Conservation (phyloP, 768 basidiomycete genomes). For the Kwoniella sp. region DNA sequence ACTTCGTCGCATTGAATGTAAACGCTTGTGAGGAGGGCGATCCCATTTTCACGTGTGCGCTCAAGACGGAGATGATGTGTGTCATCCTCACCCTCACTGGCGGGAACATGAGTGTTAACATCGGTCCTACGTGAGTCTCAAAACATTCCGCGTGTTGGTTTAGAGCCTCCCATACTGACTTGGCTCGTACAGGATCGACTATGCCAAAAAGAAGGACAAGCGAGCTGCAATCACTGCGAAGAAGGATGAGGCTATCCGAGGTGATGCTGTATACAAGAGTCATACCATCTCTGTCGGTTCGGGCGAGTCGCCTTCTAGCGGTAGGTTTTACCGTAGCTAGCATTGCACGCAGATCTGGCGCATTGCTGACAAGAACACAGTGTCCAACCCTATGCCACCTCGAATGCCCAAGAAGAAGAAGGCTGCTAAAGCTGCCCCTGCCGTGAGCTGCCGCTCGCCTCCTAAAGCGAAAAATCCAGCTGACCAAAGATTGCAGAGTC, state of each 20-base stretch:
- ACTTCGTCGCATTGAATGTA: constrained; percentile 86
- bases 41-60: constrained; percentile 82
- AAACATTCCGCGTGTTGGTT: constrained; percentile 5
- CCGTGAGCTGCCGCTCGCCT: constrained; percentile 19
- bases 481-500: constrained; percentile 23
- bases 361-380: constrained; percentile 18
- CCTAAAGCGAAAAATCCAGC: background rate
- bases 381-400: constrained; percentile 80
- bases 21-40: constrained; percentile 87
- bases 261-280: constrained; percentile 88
- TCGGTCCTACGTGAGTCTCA: constrained; percentile 73
- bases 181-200: constrained; percentile 66
- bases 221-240: constrained; percentile 78
- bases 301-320: constrained; percentile 79
- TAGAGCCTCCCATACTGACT: constrained; percentile 10
- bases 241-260: constrained; percentile 80
- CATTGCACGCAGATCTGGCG: background rate
- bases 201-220: constrained; percentile 97
- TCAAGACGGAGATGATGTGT: constrained; percentile 92
- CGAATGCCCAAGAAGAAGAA: constrained; percentile 85
- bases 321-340: constrained; percentile 19
- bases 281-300: constrained; percentile 83
- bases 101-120: constrained; percentile 69
- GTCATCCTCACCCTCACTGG: constrained; percentile 79
- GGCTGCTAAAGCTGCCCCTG: constrained; percentile 61